phyloP scores from a whole-genome alignment of 306 rosid genomes.

The Casuarina cunninghamiana region DNA sequence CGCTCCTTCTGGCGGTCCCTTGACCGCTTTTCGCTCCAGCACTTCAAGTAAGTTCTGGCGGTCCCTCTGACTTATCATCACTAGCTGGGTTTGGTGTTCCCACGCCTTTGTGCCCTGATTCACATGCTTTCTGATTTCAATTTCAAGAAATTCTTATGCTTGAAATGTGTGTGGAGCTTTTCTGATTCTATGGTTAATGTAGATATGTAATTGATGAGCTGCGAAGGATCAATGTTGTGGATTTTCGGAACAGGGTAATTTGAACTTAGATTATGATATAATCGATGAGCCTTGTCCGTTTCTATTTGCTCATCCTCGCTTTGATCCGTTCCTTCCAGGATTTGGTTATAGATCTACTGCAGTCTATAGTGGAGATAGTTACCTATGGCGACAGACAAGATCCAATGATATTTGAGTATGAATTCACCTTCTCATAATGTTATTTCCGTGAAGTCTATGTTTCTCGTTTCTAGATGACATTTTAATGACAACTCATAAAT shows the following conservation, averaged over 20 bases:
- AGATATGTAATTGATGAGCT: slow-evolving; percentile 35
- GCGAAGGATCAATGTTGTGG: slow-evolving; percentile 42
- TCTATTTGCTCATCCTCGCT: not conserved
- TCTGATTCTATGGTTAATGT: not conserved
- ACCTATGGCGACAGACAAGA: slow-evolving; percentile 84
- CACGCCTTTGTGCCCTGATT: not conserved
- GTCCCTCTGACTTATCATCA: not conserved
- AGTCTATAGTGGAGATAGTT: slow-evolving; percentile 80
- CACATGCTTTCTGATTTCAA: not conserved
- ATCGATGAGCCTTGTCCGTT: not conserved
- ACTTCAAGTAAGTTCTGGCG: slow-evolving; percentile 71
- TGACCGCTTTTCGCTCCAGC: slow-evolving; percentile 80
- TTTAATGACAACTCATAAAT: slow-evolving; percentile 16
- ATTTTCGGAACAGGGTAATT: slow-evolving; percentile 38
- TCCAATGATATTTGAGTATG: slow-evolving; percentile 77
- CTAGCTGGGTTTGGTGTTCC: not conserved
- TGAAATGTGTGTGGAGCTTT: not conserved
- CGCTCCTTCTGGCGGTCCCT: slow-evolving; percentile 72
- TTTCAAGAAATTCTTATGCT: not conserved
- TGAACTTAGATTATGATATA: not conserved
- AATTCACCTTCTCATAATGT: slow-evolving; percentile 15
- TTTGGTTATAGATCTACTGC: slow-evolving; percentile 66
- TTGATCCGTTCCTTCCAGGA: slow-evolving; percentile 47
- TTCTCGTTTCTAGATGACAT: slow-evolving; percentile 14
- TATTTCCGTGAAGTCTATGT: slow-evolving; percentile 2